phyloP scores from a whole-genome alignment of 768 basidiomycete genomes.

The Kwoniella newhampshirensis region DNA sequence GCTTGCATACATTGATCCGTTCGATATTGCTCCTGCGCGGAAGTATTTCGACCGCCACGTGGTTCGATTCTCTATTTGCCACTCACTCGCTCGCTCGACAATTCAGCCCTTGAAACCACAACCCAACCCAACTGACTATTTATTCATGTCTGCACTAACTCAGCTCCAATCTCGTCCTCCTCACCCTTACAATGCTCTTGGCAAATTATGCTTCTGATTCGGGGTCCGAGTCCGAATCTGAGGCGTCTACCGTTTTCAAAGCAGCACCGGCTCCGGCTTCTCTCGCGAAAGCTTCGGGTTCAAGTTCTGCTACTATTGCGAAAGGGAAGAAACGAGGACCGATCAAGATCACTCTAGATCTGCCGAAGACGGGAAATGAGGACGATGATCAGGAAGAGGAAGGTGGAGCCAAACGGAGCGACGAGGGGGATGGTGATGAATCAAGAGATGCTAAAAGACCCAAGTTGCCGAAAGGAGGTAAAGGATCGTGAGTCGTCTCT shows the following conservation, averaged over 20 bases:
- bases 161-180: background rate
- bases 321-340: slow-evolving; percentile 32
- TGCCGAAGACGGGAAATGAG: slow-evolving; percentile 27
- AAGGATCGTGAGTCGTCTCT: slow-evolving; percentile 33
- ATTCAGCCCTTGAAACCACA: too few species aligned
- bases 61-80: too few species aligned
- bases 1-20: too few species aligned
- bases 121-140: too few species aligned
- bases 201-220: slow-evolving; percentile 47
- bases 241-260: slow-evolving; percentile 12
- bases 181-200: slow-evolving; percentile 32
- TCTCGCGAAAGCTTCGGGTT: background rate
- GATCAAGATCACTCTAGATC: slow-evolving; percentile 43
- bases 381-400: slow-evolving; percentile 9
- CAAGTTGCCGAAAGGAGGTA: slow-evolving; percentile 30
- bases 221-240: slow-evolving; percentile 38
- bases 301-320: slow-evolving; percentile 9
- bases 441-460: slow-evolving; percentile 25
- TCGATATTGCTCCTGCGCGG: too few species aligned
- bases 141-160: too few species aligned
- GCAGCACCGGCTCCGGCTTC: background rate
- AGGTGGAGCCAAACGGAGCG: slow-evolving; percentile 13
- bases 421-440: slow-evolving; percentile 8
- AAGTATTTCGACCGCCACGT: too few species aligned
- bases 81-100: too few species aligned